These are phyloP conservation scores for Pezicula neosporulosa DNA, from an alignment of 2,329 filamentous ascomycete species.

Conservation along the genomic window DNA sequence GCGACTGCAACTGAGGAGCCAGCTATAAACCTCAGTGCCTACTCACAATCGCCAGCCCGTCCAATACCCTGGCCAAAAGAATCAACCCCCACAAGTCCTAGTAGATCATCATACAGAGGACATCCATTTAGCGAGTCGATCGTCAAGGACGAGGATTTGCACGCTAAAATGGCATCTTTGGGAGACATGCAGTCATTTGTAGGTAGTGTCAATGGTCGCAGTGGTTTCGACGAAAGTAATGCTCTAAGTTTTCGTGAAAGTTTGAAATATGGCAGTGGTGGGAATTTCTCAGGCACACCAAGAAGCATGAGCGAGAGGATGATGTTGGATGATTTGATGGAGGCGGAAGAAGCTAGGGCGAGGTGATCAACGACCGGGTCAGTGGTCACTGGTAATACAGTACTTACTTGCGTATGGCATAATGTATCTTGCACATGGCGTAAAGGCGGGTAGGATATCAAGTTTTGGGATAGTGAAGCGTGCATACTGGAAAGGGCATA, in stretches of 20 bases:
- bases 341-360: constrained; percentile 7
- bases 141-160: constrained; percentile 42
- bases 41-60: constrained; percentile 8
- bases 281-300: constrained; percentile 20
- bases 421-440: too few species aligned
- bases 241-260: constrained; percentile 18
- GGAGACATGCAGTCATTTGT: constrained; percentile 49
- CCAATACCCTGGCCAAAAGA: background rate
- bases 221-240: constrained; percentile 25
- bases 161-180: constrained; percentile 44
- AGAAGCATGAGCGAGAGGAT: constrained; percentile 27
- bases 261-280: constrained; percentile 9
- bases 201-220: constrained; percentile 39
- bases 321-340: constrained; percentile 25
- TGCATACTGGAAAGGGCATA: too few species aligned
- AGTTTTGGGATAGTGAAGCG: too few species aligned
- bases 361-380: background rate
- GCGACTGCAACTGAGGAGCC: constrained; percentile 1
- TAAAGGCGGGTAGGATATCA: too few species aligned
- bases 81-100: background rate
- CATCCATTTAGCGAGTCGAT: constrained; percentile 48
- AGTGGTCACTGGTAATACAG: too few species aligned
- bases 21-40: constrained; percentile 4
- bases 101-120: constrained; percentile 44
- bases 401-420: too few species aligned